Base-by-base conservation (phyloP, 2,329 filamentous ascomycete genomes). In the Xylariomycetidae sp. region DNA sequence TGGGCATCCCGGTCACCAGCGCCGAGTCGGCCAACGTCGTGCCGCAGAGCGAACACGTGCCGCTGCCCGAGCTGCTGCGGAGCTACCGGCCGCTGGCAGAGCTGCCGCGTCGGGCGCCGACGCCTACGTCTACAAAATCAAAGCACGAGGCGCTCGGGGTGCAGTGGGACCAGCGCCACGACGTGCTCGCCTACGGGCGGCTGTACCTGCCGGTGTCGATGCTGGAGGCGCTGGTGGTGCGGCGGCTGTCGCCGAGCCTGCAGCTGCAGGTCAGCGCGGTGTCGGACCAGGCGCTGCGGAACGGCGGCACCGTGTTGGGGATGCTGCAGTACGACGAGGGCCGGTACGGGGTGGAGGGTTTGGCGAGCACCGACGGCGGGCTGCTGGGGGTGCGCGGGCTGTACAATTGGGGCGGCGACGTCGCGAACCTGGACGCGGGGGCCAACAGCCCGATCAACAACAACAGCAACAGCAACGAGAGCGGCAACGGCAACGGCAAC, bases 311-410 rank as follows among this genome's bases (percentile, higher is more conserved):
- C 1, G 65, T 87, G 25, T 65, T 90, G 19, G 82, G 79, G 0
- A 63, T 86, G 43, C 67, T 84, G 41, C 83, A 88, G 54, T 89
- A 90, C 49, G 88, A 96, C 57, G 75, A 79, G 14, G 88, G 88
- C 17, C 86, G 84, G 50, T 96, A 90, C 60, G 87, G 82, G 35
- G 73, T 90, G 0, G 92, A 98, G 54, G 90, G 88, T 16, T 71
- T 98, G 16, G 90, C 88, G 43, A 95, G 87, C 31, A 93, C 90
- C 0, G 92, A 96, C 52, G 93, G 89, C 19, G 86, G 87, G 0
- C 68, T 98, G 8, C 70, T 98, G 46, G 92, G 92, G 10, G 65
- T 94, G 40, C 76, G 90, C 17, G 92, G 88, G 0, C 68, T 98
- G 1, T 98, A 95, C 68, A 96, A 98, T 57, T 96, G 95, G 55